A percentile compares a stretch with the other conserved stretches of the same genome.
Evolutionary conservation across 768 basidiomycete genomes (phyloP).

Genomic region (Butyriboletus loyo): DNA sequence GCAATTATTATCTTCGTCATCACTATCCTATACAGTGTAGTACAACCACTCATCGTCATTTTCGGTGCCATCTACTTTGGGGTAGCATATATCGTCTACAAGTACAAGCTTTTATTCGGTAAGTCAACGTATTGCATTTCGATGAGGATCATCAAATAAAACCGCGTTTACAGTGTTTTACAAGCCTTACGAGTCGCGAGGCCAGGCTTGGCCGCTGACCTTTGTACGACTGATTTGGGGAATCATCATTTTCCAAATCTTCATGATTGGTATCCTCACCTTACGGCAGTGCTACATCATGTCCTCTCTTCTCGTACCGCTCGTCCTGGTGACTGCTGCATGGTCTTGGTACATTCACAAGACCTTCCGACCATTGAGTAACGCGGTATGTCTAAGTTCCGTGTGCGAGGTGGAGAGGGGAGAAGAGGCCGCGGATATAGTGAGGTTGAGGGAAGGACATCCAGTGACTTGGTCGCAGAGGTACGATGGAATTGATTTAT

Average conservation of each 20-base stretch:
- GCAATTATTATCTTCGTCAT: constrained; percentile 95
- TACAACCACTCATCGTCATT: constrained; percentile 90
- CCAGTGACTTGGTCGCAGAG: constrained; percentile 89
- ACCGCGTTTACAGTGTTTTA: constrained; percentile 73
- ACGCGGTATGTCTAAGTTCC: constrained; percentile 81
- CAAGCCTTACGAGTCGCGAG: constrained; percentile 96
- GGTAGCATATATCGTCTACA: constrained; percentile 94
- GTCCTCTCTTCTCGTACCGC: constrained; percentile 65
- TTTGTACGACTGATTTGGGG: constrained; percentile 92
- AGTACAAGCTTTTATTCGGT: constrained; percentile 97
- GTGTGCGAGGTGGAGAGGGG: constrained; percentile 88
- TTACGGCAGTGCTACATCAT: constrained; percentile 56
- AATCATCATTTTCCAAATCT: constrained; percentile 86
- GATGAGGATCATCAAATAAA: not conserved
- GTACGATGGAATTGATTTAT: constrained; percentile 32
- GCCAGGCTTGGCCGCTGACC: constrained; percentile 97
- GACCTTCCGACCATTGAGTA: constrained; percentile 68
- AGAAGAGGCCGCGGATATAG: constrained; percentile 78
- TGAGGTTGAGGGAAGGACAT: constrained; percentile 73
- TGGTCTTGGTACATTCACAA: constrained; percentile 81
- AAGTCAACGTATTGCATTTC: constrained; percentile 23
- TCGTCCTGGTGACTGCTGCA: constrained; percentile 68
- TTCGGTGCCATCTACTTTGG: constrained; percentile 98
- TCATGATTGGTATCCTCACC: constrained; percentile 97
- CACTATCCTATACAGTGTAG: constrained; percentile 91